Evolutionary conservation across 129 eudicot genomes (phyloP).

Genomic region (Lonicera japonica): DNA sequence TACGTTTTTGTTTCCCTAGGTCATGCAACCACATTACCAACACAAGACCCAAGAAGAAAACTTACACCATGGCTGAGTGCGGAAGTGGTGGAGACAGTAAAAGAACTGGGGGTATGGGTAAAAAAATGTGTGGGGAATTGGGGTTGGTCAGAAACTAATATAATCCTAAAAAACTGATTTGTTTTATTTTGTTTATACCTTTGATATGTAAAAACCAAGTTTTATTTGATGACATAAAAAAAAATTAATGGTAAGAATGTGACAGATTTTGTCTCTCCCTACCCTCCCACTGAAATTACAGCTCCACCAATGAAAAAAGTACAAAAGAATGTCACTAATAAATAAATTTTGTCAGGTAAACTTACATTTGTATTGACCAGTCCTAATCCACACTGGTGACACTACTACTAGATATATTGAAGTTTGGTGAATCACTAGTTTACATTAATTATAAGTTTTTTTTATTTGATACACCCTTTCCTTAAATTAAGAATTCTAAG

Average conservation of each 20-base stretch:
- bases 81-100: neutral
- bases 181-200: neutral
- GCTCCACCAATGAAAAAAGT: neutral
- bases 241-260: too few species aligned
- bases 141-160: slow-evolving; percentile 6
- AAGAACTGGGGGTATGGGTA: neutral
- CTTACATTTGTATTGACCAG: neutral
- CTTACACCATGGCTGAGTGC: neutral
- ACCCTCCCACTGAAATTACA: slow-evolving; percentile 9
- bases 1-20: too few species aligned
- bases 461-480: too few species aligned
- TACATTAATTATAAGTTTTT: too few species aligned
- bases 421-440: neutral
- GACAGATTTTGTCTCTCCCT: too few species aligned
- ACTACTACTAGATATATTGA: neutral
- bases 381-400: neutral
- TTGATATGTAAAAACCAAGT: neutral
- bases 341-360: neutral
- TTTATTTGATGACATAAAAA: too few species aligned
- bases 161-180: neutral
- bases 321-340: neutral
- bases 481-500: too few species aligned
- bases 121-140: slow-evolving; percentile 7
- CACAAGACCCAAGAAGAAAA: slow-evolving; percentile 3
- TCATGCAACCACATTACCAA: neutral